A percentile compares a stretch with the other conserved stretches of the same genome.
Conservation (phyloP, 805 yeast genomes). For the Grigorovia transvaalensis region DNA sequence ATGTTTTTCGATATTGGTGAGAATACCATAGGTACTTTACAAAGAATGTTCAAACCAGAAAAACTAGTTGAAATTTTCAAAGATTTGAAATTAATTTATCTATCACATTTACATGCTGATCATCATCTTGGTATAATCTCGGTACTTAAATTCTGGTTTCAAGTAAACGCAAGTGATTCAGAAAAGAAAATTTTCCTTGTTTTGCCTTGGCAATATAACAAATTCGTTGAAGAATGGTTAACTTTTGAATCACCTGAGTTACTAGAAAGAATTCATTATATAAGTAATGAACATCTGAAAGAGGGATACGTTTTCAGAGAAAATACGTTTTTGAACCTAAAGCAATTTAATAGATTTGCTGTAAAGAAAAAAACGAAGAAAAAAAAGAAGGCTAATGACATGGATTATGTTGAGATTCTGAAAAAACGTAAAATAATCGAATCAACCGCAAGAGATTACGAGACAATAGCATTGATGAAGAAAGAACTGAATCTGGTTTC, state of each 20-base stretch:
- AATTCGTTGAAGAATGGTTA: constrained; percentile 62
- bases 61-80: constrained; percentile 36
- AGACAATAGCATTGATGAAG: constrained; percentile 29
- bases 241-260: constrained; percentile 36
- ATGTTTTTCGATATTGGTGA: constrained; percentile 91
- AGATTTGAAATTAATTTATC: constrained; percentile 55
- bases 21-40: constrained; percentile 66
- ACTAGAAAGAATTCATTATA: constrained; percentile 36
- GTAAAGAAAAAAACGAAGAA: not conserved
- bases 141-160: constrained; percentile 57
- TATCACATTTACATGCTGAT: constrained; percentile 94
- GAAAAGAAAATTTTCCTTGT: constrained; percentile 43
- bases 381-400: not conserved
- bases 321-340: constrained; percentile 22
- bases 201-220: constrained; percentile 64
- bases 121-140: constrained; percentile 83
- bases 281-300: constrained; percentile 53
- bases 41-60: constrained; percentile 47
- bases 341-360: constrained; percentile 9
- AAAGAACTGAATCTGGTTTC: constrained; percentile 33
- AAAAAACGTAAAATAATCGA: constrained; percentile 18
- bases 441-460: constrained; percentile 20
- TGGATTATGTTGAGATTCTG: not conserved
- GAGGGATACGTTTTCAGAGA: constrained; percentile 27
- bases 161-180: constrained; percentile 30